These are phyloP conservation scores for Geotrichum aggregatum DNA, from an alignment of 1,139 yeast species.

Conservation along the genomic window DNA sequence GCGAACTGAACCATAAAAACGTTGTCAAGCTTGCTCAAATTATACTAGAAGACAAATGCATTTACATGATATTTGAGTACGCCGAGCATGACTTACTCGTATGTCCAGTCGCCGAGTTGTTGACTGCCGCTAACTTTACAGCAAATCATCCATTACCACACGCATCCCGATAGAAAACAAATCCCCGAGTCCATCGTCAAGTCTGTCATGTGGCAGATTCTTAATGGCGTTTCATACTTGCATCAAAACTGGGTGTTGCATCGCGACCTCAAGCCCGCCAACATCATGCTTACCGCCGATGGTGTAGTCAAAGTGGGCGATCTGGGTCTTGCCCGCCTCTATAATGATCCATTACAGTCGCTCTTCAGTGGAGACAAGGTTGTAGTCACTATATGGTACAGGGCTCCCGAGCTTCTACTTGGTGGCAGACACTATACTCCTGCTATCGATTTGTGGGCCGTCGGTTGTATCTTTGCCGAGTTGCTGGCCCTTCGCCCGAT, in stretches of 20 bases:
- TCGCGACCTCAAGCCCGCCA: conserved; percentile 94
- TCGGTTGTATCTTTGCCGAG: conserved; percentile 94
- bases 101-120: neutral
- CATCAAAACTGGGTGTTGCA: conserved; percentile 97
- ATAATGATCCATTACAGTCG: conserved; percentile 83
- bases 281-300: conserved; percentile 85
- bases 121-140: neutral
- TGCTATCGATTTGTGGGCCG: conserved; percentile 94
- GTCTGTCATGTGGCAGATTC: conserved; percentile 84
- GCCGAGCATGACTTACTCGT: conserved; percentile 85
- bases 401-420: conserved; percentile 87
- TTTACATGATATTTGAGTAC: conserved; percentile 91
- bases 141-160: conserved; percentile 89
- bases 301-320: conserved; percentile 96
- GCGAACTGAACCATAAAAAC: conserved; percentile 78
- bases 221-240: conserved; percentile 83
- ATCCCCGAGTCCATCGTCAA: conserved; percentile 76
- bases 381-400: conserved; percentile 96
- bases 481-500: conserved; percentile 82
- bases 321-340: conserved; percentile 87
- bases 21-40: conserved; percentile 77
- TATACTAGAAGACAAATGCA: conserved; percentile 79
- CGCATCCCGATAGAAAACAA: conserved; percentile 78
- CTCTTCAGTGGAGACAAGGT: conserved; percentile 93
- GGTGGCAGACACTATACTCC: conserved; percentile 96